Conservation (phyloP, 2,329 filamentous ascomycete genomes). For the Magnaporthiopsis poae region DNA sequence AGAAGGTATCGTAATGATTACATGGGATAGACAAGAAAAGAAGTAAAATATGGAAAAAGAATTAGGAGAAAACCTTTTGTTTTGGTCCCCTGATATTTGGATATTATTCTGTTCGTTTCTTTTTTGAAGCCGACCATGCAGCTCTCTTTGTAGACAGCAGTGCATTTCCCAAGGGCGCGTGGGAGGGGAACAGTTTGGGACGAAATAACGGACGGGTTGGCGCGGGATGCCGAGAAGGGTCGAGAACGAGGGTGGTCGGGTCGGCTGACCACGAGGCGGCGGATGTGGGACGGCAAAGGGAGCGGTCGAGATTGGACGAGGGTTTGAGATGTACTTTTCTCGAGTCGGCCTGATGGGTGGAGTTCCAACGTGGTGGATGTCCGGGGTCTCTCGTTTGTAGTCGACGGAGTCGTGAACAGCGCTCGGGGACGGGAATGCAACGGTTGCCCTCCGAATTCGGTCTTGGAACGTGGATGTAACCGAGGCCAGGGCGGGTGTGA, state of each 20-base stretch:
- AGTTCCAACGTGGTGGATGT: background rate
- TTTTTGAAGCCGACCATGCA: background rate
- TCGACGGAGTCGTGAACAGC: background rate
- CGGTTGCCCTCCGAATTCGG: background rate
- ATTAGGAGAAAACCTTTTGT: background rate
- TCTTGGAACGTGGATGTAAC: background rate
- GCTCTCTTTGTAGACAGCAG: background rate
- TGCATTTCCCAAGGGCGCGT: background rate
- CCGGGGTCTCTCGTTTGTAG: background rate
- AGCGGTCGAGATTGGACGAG: background rate
- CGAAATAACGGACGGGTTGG: background rate
- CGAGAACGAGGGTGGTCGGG: background rate
- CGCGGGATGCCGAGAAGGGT: background rate
- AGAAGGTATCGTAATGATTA: background rate
- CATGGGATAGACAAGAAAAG: background rate
- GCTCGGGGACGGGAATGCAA: background rate
- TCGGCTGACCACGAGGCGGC: background rate
- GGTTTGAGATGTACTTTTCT: background rate
- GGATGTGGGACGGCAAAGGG: background rate
- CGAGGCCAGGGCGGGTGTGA: background rate
- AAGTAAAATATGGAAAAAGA: background rate
- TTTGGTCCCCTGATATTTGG: background rate
- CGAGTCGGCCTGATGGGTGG: background rate
- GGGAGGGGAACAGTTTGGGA: background rate
- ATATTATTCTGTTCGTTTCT: background rate